These are phyloP conservation scores for Aspergillus sp. DNA, from an alignment of 2,329 filamentous ascomycete genomes.

Conservation along the genomic window DNA sequence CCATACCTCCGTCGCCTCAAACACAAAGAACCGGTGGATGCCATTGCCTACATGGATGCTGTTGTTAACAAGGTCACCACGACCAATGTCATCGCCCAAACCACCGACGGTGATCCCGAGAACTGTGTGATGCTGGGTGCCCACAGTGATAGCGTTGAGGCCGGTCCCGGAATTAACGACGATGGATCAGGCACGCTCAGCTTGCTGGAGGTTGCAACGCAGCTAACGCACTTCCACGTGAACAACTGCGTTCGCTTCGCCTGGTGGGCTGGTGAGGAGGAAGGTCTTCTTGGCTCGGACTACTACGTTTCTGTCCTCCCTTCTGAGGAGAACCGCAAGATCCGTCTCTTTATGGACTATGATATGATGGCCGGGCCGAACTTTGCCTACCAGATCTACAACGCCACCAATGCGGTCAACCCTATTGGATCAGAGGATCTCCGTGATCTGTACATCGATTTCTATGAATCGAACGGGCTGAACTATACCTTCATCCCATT, in stretches of 20 bases:
- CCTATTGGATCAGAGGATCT: constrained; percentile 61
- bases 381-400: constrained; percentile 49
- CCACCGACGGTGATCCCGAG: constrained; percentile 49
- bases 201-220: constrained; percentile 51
- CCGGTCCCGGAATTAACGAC: constrained; percentile 67
- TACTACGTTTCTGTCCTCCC: constrained; percentile 48
- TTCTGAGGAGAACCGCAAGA: constrained; percentile 47
- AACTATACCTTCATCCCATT: constrained; percentile 66
- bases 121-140: constrained; percentile 53
- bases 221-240: constrained; percentile 62
- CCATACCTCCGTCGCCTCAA: constrained; percentile 49
- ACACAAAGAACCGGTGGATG: constrained; percentile 29
- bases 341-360: constrained; percentile 61
- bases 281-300: constrained; percentile 53
- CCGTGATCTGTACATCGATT: constrained; percentile 59
- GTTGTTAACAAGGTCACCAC: constrained; percentile 42
- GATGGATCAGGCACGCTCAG: constrained; percentile 61
- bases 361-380: constrained; percentile 64
- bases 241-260: constrained; percentile 62
- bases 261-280: constrained; percentile 59
- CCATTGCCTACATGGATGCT: constrained; percentile 37
- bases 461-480: constrained; percentile 54
- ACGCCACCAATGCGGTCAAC: constrained; percentile 48
- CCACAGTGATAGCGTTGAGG: constrained; percentile 54
- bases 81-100: constrained; percentile 54